phyloP scores from a whole-genome alignment of 331 rosid species.

The Quercus tomentella region DNA sequence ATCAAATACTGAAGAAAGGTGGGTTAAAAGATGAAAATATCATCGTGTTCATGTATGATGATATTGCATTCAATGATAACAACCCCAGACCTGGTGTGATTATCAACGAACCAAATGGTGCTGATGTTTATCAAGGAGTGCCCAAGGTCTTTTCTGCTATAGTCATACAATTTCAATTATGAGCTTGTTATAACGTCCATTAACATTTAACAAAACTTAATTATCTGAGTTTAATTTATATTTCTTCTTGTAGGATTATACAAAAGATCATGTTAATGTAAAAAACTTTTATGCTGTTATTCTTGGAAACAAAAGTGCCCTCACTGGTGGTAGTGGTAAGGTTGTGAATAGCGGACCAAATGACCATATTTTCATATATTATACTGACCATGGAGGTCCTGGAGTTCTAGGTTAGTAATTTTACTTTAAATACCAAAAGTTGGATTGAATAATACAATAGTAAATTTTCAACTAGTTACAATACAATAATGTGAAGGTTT shows the following conservation, averaged over 20 bases:
- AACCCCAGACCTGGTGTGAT: constrained; percentile 56
- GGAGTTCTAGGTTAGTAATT: constrained; percentile 42
- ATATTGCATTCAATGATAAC: neutral
- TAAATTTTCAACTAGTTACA: neutral
- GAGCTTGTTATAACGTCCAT: neutral
- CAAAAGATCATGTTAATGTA: constrained; percentile 15
- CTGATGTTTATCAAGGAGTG: constrained; percentile 60
- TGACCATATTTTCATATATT: constrained; percentile 53
- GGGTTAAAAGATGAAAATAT: constrained; percentile 63
- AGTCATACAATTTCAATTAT: neutral
- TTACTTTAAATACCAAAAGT: neutral
- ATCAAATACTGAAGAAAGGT: constrained; percentile 52
- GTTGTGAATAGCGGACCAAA: constrained; percentile 46
- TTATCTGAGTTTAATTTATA: neutral
- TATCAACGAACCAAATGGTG: constrained; percentile 59
- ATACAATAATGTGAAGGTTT: neutral
- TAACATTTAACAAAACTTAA: neutral
- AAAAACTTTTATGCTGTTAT: constrained; percentile 41
- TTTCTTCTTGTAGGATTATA: constrained; percentile 38
- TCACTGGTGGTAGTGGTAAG: constrained; percentile 61
- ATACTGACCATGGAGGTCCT: constrained; percentile 48
- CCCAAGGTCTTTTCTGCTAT: constrained; percentile 36
- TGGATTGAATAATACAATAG: too few species aligned
- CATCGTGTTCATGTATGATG: constrained; percentile 44
- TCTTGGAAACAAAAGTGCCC: constrained; percentile 37